Evolutionary conservation across 495 filamentous ascomycete genomes (phyloP), one percentile per base, ranked within the genome.

Genomic region (Friedmanniomyces endolithicus): DNA sequence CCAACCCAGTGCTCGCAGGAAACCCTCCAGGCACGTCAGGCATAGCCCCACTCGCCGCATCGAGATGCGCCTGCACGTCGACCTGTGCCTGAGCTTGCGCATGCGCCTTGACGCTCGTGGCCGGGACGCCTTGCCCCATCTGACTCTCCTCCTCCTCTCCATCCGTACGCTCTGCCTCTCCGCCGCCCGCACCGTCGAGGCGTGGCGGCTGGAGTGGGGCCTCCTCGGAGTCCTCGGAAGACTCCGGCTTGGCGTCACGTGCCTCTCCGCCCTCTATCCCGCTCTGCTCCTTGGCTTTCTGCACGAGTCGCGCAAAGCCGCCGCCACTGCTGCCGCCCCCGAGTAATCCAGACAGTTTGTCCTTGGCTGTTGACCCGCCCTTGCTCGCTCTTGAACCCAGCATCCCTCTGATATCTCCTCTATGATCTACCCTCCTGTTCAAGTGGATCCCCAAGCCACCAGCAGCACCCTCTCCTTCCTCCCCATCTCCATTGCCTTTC

Each of bases 401-500:
- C 14, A 50, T 23, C 12, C 24, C 11, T 8, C 48, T 23, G 14
- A 70, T 49, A 11, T 63, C 56, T 37, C 62, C 61, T 1, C 71
- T 74, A 25, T 71, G 70, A 49, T 84, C 79, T 1, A 84, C 79
- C 23, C 81, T 70, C 9, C 81, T 73, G 0, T 74, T 85, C 17
- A 84, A 67, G 64, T 79, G 84, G 2, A 85, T 31, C 27, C 27
- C 27, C 27, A n/a, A n/a, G n/a, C 27, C 27, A 31, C 27, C 27
- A 31, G 4, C 27, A 31, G 9, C 27, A 9, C 27, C 27, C 27
- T 31, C 27, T 9, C 27, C 27, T 9, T 4, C 27, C 27, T 31
- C 27, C 27, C 27, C 27, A 4, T 9, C 27, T 9, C 27, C 27
- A 31, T 4, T 9, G 4, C 27, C 27, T 31, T 31, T 3, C 27